Evolutionary conservation across 352 stramenopile species (phyloP).

Genomic region (Pythium biforme): DNA sequence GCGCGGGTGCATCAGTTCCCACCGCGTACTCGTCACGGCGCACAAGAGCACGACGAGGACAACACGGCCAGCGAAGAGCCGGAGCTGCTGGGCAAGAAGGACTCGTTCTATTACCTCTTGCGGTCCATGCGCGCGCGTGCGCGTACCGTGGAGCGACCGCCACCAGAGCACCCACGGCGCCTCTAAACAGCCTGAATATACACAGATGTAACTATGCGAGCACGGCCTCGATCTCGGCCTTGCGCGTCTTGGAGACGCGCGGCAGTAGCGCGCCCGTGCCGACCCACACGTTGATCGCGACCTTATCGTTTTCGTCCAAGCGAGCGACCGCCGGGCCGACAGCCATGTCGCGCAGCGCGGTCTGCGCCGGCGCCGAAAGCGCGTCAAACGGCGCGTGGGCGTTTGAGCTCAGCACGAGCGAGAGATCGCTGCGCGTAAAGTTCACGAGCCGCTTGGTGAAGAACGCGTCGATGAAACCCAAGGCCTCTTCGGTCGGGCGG

Average conservation of each 20-base stretch:
- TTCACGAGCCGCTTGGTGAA: conserved; percentile 79
- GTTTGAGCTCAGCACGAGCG: conserved; percentile 42
- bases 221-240: conserved; percentile 50
- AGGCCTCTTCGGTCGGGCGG: conserved; percentile 82
- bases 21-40: neutral
- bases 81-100: conserved; percentile 44
- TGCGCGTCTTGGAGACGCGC: conserved; percentile 71
- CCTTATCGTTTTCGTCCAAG: conserved; percentile 34
- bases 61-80: conserved; percentile 19
- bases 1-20: conserved; percentile 17
- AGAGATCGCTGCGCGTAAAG: conserved; percentile 45
- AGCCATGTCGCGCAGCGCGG: conserved; percentile 29
- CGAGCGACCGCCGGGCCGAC: conserved; percentile 64
- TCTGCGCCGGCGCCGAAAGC: conserved; percentile 40
- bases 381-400: conserved; percentile 54
- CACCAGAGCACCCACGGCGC: neutral
- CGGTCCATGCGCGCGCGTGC: conserved; percentile 43
- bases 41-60: conserved; percentile 15
- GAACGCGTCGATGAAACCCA: conserved; percentile 83
- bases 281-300: conserved; percentile 79
- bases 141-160: neutral
- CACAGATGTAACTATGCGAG: conserved; percentile 18
- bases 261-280: conserved; percentile 67
- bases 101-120: conserved; percentile 84
- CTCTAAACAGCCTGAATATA: neutral